phyloP scores from a whole-genome alignment of 1,284 basidiomycete genomes.

The Pyrrhoderma noxium region DNA sequence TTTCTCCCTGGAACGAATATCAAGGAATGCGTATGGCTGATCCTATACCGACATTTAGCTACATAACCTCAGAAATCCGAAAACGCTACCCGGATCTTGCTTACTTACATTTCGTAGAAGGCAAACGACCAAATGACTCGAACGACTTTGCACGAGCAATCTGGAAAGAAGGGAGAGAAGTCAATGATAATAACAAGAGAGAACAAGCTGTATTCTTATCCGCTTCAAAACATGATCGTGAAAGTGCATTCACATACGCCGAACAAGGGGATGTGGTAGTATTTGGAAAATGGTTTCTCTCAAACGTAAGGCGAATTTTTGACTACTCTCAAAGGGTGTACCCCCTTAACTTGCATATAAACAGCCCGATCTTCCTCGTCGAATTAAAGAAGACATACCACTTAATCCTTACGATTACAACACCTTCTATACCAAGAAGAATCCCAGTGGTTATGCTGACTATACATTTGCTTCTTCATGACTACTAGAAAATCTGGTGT shows the following conservation, averaged over 20 bases:
- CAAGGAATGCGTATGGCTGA: slow-evolving; percentile 30
- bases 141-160: slow-evolving; percentile 30
- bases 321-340: no score
- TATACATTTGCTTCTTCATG: slow-evolving; percentile 9
- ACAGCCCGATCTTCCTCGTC: slow-evolving; percentile 16
- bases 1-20: slow-evolving; percentile 29
- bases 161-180: slow-evolving; percentile 22
- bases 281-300: slow-evolving; percentile 43
- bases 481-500: no score
- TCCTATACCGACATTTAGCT: slow-evolving; percentile 35
- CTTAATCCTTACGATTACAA: slow-evolving; percentile 7
- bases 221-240: slow-evolving; percentile 31
- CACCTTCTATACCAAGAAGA: slow-evolving; percentile 14
- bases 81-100: slow-evolving; percentile 39
- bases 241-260: slow-evolving; percentile 24
- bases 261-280: slow-evolving; percentile 34
- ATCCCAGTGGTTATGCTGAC: slow-evolving; percentile 18
- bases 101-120: slow-evolving; percentile 51
- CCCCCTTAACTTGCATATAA: no score
- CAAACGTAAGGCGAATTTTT: slow-evolving; percentile 30
- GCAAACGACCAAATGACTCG: slow-evolving; percentile 21
- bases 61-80: slow-evolving; percentile 30
- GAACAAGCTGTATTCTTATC: slow-evolving; percentile 26
- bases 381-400: slow-evolving; percentile 10
- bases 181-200: slow-evolving; percentile 10